A percentile compares a stretch with the other conserved stretches of the same genome.
Conservation (phyloP, 139 green algal species). For the Zygnema cylindricum region DNA sequence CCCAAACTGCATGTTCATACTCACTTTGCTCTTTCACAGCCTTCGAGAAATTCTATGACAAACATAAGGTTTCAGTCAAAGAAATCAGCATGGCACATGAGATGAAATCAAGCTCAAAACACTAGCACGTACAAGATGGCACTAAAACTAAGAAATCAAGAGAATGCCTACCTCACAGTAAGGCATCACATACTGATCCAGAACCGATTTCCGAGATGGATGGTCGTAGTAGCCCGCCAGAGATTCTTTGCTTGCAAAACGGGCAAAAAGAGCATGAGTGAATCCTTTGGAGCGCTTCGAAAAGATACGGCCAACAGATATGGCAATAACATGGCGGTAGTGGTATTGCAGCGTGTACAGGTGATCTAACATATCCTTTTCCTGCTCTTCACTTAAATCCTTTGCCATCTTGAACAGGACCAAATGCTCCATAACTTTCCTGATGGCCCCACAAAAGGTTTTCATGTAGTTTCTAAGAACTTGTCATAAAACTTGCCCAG, state of each 20-base stretch:
- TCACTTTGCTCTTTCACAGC: too few species aligned
- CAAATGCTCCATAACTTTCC: conserved; percentile 59
- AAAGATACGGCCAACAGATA: conserved; percentile 54
- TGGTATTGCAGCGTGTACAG: conserved; percentile 61
- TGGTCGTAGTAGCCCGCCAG: conserved; percentile 28
- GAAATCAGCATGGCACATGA: too few species aligned
- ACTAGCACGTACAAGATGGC: too few species aligned
- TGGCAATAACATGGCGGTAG: conserved; percentile 48
- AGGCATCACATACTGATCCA: conserved; percentile 48
- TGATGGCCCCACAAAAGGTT: conserved; percentile 37
- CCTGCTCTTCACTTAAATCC: conserved; percentile 54
- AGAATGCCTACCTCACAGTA: conserved; percentile 40
- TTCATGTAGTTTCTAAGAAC: too few species aligned
- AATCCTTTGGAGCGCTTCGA: conserved; percentile 52
- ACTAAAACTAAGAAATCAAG: too few species aligned
- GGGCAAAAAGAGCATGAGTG: conserved; percentile 54
- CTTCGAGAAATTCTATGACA: too few species aligned
- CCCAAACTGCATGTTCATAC: too few species aligned
- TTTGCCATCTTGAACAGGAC: conserved; percentile 60
- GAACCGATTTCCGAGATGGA: conserved; percentile 4
- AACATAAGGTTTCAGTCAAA: too few species aligned
- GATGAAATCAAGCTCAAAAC: too few species aligned
- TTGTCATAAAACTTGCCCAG: too few species aligned
- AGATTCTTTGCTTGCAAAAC: conserved; percentile 31
- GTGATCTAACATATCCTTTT: conserved; percentile 65